Evolutionary conservation across 441 rosid genomes (phyloP), one percentile per base, ranked within the genome.

Genomic region (Pelargonium myrrhifolium): DNA sequence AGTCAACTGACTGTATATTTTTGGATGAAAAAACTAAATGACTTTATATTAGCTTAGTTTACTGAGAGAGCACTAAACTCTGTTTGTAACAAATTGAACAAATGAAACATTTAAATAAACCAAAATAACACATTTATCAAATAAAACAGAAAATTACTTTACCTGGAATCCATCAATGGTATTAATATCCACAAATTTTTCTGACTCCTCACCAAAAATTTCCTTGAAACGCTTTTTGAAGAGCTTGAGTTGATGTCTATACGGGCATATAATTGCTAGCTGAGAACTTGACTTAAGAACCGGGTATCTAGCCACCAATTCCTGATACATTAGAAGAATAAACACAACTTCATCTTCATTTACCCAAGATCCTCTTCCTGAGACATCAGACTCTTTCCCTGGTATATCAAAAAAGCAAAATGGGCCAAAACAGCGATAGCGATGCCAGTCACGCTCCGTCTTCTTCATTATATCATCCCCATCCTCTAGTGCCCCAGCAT

Each of bases 91-190:
- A 35, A 35, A 35, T 35, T 35, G 39, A 28, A 35, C 39, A 35
- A 35, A 35, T 35, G 39, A 35, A 35, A 35, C 39, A 35, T 35
- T 35, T 35, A 35, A 35, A 35, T 35, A 35, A 5, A 35, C 39
- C 39, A 35, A 35, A 35, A 5, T 35, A 7, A 47, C 3, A n/a
- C 0, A 11, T 47, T 11, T 47, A 12, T 10, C 14, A 10, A 47
- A 47, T 6, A 47, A 10, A 47, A 47, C 0, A 11, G 9, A 10
- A n/a, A 47, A 47, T 6, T n/a, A 64, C 11, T 39, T 66, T 79
- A 93, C 98, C 97, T 93, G 99, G 81, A 91, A 93, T 64, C 99
- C 99, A 70, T 93, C 97, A 61, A 91, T 88, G 11, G 96, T 93
- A 70, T 86, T 88, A 65, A 93, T 89, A 74, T 93, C 97, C 40